phyloP scores from a whole-genome alignment of 768 basidiomycete genomes.

The Leccinum subgranulosum region DNA sequence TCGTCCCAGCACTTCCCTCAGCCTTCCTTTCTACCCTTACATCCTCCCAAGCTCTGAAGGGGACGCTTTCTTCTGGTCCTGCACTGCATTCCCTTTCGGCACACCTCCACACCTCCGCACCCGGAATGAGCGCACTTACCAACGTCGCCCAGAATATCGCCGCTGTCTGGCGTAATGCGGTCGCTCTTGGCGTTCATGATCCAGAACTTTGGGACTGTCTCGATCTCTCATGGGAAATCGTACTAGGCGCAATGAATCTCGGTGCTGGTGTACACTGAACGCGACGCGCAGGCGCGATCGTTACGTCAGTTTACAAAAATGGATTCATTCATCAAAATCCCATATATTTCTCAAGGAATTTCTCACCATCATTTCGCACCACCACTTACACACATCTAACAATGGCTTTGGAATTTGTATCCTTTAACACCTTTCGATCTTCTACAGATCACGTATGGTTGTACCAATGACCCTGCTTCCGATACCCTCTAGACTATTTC shows the following conservation, averaged over 20 bases:
- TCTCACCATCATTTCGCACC: slow-evolving; percentile 26
- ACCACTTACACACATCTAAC: slow-evolving; percentile 15
- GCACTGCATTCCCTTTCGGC: slow-evolving; percentile 54
- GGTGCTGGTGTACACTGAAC: slow-evolving; percentile 39
- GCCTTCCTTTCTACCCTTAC: slow-evolving; percentile 30
- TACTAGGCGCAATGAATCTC: slow-evolving; percentile 58
- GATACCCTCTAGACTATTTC: slow-evolving; percentile 32
- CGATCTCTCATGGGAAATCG: slow-evolving; percentile 64
- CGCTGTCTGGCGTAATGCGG: slow-evolving; percentile 71
- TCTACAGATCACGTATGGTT: slow-evolving; percentile 19
- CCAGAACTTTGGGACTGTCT: slow-evolving; percentile 63
- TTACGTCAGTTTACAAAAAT: slow-evolving; percentile 18
- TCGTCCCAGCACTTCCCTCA: slow-evolving; percentile 38
- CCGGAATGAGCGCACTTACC: slow-evolving; percentile 44
- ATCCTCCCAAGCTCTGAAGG: slow-evolving; percentile 32
- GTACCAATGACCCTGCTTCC: slow-evolving; percentile 16
- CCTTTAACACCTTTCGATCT: slow-evolving; percentile 15
- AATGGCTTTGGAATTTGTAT: slow-evolving; percentile 28
- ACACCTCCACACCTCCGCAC: slow-evolving; percentile 48
- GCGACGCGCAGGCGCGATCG: slow-evolving; percentile 20
- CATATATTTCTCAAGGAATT: slow-evolving; percentile 14
- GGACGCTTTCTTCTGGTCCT: slow-evolving; percentile 45
- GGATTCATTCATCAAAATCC: slow-evolving; percentile 15
- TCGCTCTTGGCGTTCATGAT: slow-evolving; percentile 66
- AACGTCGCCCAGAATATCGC: slow-evolving; percentile 48